These are phyloP conservation scores for Sarocladium strictum DNA, from an alignment of 2,329 filamentous ascomycete species.

Conservation along the genomic window DNA sequence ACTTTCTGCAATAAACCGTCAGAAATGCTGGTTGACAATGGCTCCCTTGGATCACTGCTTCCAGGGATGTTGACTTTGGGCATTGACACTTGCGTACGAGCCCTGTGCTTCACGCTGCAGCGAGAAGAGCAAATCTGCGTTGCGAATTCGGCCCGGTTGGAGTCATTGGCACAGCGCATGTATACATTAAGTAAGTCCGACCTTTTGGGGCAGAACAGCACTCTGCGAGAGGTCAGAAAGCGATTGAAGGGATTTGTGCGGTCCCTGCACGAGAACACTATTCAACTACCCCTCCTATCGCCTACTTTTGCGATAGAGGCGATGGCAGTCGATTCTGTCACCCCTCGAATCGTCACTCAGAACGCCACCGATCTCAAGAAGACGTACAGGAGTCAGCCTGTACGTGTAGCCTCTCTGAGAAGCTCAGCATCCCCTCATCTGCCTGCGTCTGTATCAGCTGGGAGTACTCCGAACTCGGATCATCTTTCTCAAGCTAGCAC, in stretches of 20 bases:
- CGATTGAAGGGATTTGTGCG: slow-evolving; percentile 22
- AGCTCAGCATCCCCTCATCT: slow-evolving; percentile 1
- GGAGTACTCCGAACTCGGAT: slow-evolving; percentile 11
- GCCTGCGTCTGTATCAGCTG: slow-evolving; percentile 5
- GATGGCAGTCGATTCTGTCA: not conserved
- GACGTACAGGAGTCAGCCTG: slow-evolving; percentile 8
- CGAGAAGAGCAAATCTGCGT: slow-evolving; percentile 13
- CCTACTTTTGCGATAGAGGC: slow-evolving; percentile 9
- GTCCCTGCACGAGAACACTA: slow-evolving; percentile 12
- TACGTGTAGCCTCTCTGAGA: slow-evolving; percentile 17
- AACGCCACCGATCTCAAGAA: not conserved
- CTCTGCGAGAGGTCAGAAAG: slow-evolving; percentile 20
- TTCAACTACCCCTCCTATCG: slow-evolving; percentile 4
- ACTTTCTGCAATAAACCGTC: slow-evolving; percentile 16
- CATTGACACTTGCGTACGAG: slow-evolving; percentile 25
- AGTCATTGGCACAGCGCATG: slow-evolving; percentile 19
- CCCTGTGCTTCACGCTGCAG: slow-evolving; percentile 19
- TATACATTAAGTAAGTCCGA: slow-evolving; percentile 22
- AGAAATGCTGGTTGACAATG: slow-evolving; percentile 15
- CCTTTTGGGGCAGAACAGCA: slow-evolving; percentile 19
- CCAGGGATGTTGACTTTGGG: slow-evolving; percentile 23
- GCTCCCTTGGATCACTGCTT: slow-evolving; percentile 19
- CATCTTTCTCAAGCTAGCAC: slow-evolving; percentile 14
- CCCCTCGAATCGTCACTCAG: slow-evolving; percentile 14
- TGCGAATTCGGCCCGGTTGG: slow-evolving; percentile 18